A percentile compares a stretch with the other conserved stretches of the same genome.
Evolutionary conservation across 345 rosid species (phyloP).

Genomic region (Dovyalis caffra): DNA sequence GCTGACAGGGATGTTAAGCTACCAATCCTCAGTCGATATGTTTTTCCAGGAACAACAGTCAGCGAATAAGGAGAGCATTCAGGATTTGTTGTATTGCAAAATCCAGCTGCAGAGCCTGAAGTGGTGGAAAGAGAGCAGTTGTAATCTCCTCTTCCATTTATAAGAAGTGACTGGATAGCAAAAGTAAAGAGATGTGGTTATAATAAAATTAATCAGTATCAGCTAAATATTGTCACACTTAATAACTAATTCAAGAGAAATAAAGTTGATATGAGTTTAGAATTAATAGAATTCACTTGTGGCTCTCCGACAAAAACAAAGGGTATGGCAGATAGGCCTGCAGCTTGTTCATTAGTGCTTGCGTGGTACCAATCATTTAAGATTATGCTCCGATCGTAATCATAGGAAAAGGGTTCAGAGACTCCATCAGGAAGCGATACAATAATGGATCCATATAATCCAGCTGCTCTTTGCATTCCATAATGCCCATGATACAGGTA

Average conservation of each 20-base stretch:
- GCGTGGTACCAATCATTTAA: conserved; percentile 77
- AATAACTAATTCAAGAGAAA: neutral
- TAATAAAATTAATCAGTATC: neutral
- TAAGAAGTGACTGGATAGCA: conserved; percentile 51
- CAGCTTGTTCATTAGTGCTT: conserved; percentile 54
- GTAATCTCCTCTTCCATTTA: conserved; percentile 68
- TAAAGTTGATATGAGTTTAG: neutral
- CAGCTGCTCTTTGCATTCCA: conserved; percentile 76
- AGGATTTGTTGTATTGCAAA: conserved; percentile 47
- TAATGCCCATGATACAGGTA: conserved; percentile 78
- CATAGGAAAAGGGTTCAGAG: conserved; percentile 59
- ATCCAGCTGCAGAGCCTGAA: conserved; percentile 16
- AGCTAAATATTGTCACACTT: neutral
- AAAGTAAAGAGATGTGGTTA: neutral
- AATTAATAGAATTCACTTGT: conserved; percentile 36
- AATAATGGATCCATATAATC: conserved; percentile 60
- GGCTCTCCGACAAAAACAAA: conserved; percentile 82
- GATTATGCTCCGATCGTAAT: conserved; percentile 59
- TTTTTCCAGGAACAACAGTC: conserved; percentile 57
- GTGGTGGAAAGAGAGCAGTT: conserved; percentile 42
- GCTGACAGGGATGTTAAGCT: conserved; percentile 61
- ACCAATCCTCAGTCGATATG: conserved; percentile 54
- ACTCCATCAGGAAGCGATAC: conserved; percentile 45
- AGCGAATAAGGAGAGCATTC: conserved; percentile 44
- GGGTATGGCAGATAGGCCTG: conserved; percentile 51